Base-by-base conservation (phyloP, 2,329 filamentous ascomycete genomes). In the Alternaria angustiovoidea region DNA sequence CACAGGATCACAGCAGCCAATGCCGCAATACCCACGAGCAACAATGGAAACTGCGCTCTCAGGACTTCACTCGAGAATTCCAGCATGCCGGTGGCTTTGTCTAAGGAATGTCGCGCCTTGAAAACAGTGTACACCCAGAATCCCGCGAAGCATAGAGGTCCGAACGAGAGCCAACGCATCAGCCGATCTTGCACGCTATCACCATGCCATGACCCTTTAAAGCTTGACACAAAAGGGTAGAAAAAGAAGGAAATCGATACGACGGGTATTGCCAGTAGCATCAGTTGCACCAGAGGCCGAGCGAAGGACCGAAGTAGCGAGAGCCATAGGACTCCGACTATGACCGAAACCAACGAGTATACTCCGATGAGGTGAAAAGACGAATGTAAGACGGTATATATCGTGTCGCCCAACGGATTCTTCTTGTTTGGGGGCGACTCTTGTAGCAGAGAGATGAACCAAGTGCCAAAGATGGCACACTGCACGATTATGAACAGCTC, bases 11-110 rank as follows among this genome's bases (percentile, higher is more conserved):
- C 90, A 26, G 89, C 82, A 7, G 83, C 86, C 14, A 98, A 85
- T 22, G 90, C 91, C 11, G 85, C 88, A 71, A 97, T 90, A 3
- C 95, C 95, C n/a, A 97, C 86, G 2, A 91, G 76, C 34, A 98
- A 84, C 20, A 99, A 85, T 2, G 91, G 92, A 9, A 93, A 89
- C 72, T 96, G 96, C 36, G 93, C 91, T 7, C 90, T 88, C 16
- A 99, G 83, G 60, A 99, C 96, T 57, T 90, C 90, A 70, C 92
- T 94, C 9, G 93, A 90, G 77, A 99, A 97, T 75, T 98, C 94
- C 54, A 99, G 85, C 63, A 98, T 96, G 39, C 90, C 89, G 59
- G 97, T 89, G 1, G 94, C 92, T 73, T 91, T 93, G 62, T 89
- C 87, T 59, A 98, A 87, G 9, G 92, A 91, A 73, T 91, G 87